phyloP scores from a whole-genome alignment of 192 early-diverging fungal species.

The Backusella circina region DNA sequence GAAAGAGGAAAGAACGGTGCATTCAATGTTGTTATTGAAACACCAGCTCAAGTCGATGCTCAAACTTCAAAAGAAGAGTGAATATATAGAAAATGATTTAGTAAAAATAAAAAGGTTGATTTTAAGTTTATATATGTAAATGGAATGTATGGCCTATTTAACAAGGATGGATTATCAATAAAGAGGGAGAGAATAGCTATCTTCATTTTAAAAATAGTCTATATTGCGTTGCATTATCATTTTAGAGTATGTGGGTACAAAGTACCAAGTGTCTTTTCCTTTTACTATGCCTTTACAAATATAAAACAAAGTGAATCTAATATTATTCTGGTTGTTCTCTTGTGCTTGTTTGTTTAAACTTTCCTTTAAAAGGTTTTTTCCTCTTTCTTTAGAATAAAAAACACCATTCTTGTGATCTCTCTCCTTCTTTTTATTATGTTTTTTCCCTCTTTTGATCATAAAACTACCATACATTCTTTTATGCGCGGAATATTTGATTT shows the following conservation, averaged over 20 bases:
- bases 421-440: background rate
- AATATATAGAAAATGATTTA: background rate
- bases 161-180: too few species aligned
- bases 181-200: too few species aligned
- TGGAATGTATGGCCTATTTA: too few species aligned
- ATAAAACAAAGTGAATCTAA: too few species aligned
- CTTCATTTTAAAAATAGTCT: too few species aligned
- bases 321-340: background rate
- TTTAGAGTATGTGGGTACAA: too few species aligned
- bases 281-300: too few species aligned
- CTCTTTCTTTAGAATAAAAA: background rate
- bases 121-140: background rate
- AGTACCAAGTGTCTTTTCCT: too few species aligned
- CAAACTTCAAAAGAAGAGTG: background rate
- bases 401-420: background rate
- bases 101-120: background rate
- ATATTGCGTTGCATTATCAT: too few species aligned
- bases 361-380: background rate
- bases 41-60: background rate
- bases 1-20: slow-evolving; percentile 26
- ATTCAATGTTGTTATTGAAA: slow-evolving; percentile 28
- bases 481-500: background rate
- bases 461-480: background rate
- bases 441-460: background rate
- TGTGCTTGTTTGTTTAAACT: background rate